Conservation (phyloP, 2,329 filamentous ascomycete genomes). For the Fusarium nodosum region DNA sequence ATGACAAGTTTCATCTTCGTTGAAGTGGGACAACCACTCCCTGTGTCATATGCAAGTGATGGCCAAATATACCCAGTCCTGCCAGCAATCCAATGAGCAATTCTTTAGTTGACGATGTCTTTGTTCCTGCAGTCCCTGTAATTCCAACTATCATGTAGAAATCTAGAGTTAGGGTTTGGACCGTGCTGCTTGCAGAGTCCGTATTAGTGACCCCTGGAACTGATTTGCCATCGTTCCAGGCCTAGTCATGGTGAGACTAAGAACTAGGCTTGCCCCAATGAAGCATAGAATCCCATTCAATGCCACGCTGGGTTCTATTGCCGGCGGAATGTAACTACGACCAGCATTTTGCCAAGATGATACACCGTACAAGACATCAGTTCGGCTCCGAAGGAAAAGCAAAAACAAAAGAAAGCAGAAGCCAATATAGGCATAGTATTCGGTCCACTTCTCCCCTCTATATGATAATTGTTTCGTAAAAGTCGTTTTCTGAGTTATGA, state of each 20-base stretch:
- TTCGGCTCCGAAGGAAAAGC: not conserved
- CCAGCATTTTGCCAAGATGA: not conserved
- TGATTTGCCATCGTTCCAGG: not conserved
- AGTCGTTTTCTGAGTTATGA: slow-evolving; percentile 2
- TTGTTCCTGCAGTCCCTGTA: not conserved
- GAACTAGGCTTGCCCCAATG: not conserved
- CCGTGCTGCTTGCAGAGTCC: not conserved
- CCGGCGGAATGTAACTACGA: not conserved
- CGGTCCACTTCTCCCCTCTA: not conserved
- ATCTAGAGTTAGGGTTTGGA: not conserved
- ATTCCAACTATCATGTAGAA: not conserved
- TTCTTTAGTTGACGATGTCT: not conserved
- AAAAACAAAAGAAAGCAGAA: not conserved
- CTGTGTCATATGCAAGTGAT: not conserved
- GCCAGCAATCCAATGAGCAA: not conserved
- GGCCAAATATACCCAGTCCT: not conserved
- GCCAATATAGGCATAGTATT: not conserved
- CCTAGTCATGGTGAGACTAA: not conserved
- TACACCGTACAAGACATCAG: not conserved
- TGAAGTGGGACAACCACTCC: not conserved
- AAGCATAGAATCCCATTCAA: not conserved
- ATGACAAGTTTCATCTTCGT: slow-evolving; percentile 1
- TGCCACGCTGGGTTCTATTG: not conserved
- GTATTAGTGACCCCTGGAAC: not conserved
- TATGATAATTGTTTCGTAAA: not conserved